phyloP scores from a whole-genome alignment of 2,329 filamentous ascomycete genomes.

The Huntiella omanensis region DNA sequence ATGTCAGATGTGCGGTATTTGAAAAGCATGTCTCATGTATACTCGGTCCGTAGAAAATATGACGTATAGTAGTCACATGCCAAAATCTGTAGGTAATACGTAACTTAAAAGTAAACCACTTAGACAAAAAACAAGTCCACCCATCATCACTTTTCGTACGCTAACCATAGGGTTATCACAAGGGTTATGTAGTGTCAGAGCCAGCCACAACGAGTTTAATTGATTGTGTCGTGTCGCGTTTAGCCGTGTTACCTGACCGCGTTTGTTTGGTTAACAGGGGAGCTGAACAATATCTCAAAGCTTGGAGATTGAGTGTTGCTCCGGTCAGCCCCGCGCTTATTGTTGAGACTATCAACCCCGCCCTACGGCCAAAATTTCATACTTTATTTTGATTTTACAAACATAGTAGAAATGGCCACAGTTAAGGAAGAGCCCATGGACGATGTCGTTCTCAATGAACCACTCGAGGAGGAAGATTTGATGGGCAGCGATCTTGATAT shows the following conservation, averaged over 20 bases:
- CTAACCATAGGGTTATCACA: too few relatives aligned
- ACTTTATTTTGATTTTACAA: not conserved
- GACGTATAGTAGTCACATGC: too few relatives aligned
- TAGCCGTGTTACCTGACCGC: not conserved
- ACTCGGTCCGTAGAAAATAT: too few relatives aligned
- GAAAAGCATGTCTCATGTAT: too few relatives aligned
- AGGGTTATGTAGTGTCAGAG: not conserved
- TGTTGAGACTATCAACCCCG: not conserved
- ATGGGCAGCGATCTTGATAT: constrained; percentile 12
- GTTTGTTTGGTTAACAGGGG: too few relatives aligned
- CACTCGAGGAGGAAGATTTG: constrained; percentile 6
- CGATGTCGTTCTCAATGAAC: constrained; percentile 23
- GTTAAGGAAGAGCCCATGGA: constrained; percentile 10
- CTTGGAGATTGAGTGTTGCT: not conserved
- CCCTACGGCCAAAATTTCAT: not conserved
- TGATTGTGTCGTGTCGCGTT: constrained; percentile 1
- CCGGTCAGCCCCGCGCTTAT: not conserved
- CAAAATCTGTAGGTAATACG: too few relatives aligned
- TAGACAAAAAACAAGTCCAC: too few relatives aligned
- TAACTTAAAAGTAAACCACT: too few relatives aligned
- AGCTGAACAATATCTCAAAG: too few relatives aligned
- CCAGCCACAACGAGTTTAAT: constrained; percentile 1
- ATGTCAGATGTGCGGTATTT: too few relatives aligned
- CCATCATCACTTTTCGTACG: too few relatives aligned
- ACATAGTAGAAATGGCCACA: not conserved